These are phyloP conservation scores for Knufia petricola DNA, from an alignment of 2,329 filamentous ascomycete species.

Conservation along the genomic window DNA sequence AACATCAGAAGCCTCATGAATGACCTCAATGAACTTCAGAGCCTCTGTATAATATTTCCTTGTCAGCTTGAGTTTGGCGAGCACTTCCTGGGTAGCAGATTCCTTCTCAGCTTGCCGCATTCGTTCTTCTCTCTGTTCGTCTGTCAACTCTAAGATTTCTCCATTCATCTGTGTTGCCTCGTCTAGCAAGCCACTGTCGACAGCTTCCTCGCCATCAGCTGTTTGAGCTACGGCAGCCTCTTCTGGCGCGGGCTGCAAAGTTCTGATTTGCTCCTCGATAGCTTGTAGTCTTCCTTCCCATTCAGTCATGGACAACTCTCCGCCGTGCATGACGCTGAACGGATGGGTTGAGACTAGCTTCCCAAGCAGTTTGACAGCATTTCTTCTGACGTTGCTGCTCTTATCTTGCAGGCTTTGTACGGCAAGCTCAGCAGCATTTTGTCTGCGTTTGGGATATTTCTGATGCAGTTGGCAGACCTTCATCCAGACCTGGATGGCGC, in stretches of 20 bases:
- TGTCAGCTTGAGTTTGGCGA: constrained; percentile 78
- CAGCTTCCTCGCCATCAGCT: constrained; percentile 52
- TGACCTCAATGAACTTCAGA: constrained; percentile 81
- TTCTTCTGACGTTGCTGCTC: constrained; percentile 91
- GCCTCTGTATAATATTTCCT: constrained; percentile 89
- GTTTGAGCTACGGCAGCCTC: constrained; percentile 63
- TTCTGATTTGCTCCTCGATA: constrained; percentile 71
- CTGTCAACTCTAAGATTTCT: constrained; percentile 63
- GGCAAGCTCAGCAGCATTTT: constrained; percentile 77
- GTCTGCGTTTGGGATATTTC: constrained; percentile 86
- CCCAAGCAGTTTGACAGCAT: constrained; percentile 85
- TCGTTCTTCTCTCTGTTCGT: constrained; percentile 64
- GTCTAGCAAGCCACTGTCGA: constrained; percentile 71
- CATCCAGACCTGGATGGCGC: constrained; percentile 85
- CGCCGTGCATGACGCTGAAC: constrained; percentile 84
- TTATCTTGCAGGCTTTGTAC: constrained; percentile 89
- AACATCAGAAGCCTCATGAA: constrained; percentile 70
- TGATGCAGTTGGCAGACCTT: constrained; percentile 89
- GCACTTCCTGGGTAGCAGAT: constrained; percentile 76
- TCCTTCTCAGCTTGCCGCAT: constrained; percentile 75
- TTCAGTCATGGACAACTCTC: constrained; percentile 71
- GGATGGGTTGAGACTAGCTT: constrained; percentile 89
- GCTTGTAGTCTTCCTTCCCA: constrained; percentile 76
- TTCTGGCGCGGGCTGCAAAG: constrained; percentile 67
- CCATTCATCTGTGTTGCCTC: constrained; percentile 73